A percentile compares a stretch with the other conserved stretches of the same genome.
phyloP scores from a whole-genome alignment of 768 basidiomycete species.

The Boletus edulis region DNA sequence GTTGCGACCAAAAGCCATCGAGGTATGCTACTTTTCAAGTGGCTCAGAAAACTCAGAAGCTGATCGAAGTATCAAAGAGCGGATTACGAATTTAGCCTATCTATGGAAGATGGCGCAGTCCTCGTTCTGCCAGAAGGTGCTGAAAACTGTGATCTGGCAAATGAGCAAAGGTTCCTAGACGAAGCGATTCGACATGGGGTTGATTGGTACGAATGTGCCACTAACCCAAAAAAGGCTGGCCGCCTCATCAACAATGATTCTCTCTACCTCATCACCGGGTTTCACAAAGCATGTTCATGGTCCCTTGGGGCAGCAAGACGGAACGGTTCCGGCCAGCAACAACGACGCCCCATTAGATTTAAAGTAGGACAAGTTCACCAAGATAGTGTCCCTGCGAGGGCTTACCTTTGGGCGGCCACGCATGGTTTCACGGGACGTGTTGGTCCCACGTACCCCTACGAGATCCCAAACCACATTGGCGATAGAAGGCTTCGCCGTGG shows the following conservation, averaged over 20 bases:
- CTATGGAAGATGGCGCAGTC: background rate
- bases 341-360: background rate
- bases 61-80: background rate
- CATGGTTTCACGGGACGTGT: background rate
- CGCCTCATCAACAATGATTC: background rate
- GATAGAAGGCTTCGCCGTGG: background rate
- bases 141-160: background rate
- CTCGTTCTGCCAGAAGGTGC: no score
- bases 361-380: background rate
- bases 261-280: no score
- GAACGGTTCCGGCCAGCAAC: background rate
- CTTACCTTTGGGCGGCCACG: no score
- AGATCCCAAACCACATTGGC: background rate
- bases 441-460: background rate
- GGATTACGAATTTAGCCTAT: background rate
- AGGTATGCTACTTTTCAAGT: background rate
- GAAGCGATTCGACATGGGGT: background rate
- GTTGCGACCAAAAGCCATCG: background rate
- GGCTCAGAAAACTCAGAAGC: background rate
- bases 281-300: no score
- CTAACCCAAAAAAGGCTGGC: background rate
- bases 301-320: no score
- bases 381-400: background rate
- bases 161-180: background rate
- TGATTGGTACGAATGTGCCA: background rate